Evolutionary conservation across 2,329 filamentous ascomycete genomes (phyloP), one percentile per base, ranked within the genome.

Genomic region (Celoporthe dispersa): DNA sequence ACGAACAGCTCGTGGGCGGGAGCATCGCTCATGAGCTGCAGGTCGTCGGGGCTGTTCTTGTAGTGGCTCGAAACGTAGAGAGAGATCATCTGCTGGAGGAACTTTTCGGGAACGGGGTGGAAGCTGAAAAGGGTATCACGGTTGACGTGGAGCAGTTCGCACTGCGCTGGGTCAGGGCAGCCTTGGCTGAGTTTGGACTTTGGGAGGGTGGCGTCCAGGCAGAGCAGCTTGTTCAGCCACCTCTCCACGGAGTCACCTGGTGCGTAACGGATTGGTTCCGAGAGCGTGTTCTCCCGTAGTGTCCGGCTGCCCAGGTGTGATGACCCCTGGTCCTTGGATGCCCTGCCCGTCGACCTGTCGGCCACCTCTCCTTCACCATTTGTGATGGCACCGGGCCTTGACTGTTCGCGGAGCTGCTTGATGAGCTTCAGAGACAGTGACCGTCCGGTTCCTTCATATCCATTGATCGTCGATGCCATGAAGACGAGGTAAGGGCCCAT

Each of bases 391-490:
- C 86, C 86, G 53, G 89, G 89, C 75, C 92, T 87, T 44, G 95
- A 97, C 79, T 99, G 94, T 76, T 99, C 95, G 70, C 96, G 91
- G 33, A 99, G 88, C 81, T 99, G 95, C 79, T 98, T 97, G 73
- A 99, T 98, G 74, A 99, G 86, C 83, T 99, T 99, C 67, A 99
- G 84, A 0, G 96, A 98, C 7, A 99, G 86, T 0, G 96, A 98
- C 70, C 96, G 90, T 55, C 96, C 96, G 8, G 96, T 99, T 69
- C 96, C 96, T 83, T 99, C 96, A 79, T 99, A 99, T 70, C 96
- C 96, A 78, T 98, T 98, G 83, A 99, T 98, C 1, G 96, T 99
- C 0, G 96, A 99, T 0, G 97, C 94, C 96, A 99, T 98, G 81
- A 99, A 99, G 11, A 98, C 94, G 51, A 99, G 85, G 80, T 99